Evolutionary conservation across 2,329 filamentous ascomycete species (phyloP).

Genomic region (Berkeleyomyces rouxiae): DNA sequence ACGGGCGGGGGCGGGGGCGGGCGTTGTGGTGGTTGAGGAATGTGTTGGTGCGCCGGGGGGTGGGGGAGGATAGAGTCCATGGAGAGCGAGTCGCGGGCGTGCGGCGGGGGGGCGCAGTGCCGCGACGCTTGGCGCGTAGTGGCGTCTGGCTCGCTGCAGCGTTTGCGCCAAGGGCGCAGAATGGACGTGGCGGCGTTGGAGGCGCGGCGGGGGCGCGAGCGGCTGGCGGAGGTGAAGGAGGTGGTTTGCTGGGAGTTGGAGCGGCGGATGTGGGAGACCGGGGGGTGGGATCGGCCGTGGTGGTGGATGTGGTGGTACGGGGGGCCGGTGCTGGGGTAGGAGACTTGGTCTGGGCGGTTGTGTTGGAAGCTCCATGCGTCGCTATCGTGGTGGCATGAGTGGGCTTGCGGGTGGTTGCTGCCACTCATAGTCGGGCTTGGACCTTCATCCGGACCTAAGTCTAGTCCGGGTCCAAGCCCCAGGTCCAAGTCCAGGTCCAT

Average conservation of each 20-base stretch:
- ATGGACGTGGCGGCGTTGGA: slow-evolving; percentile 8
- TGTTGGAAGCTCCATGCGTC: neutral
- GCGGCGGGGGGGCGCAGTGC: neutral
- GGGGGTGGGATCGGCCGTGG: neutral
- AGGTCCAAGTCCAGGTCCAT: neutral
- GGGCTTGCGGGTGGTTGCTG: neutral
- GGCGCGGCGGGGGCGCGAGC: slow-evolving; percentile 1
- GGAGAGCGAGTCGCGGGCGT: neutral
- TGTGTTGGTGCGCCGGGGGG: neutral
- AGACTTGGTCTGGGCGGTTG: neutral
- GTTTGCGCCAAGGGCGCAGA: slow-evolving; percentile 6
- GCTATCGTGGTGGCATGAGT: neutral
- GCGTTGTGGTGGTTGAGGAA: neutral
- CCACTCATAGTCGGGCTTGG: neutral
- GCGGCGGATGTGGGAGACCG: neutral
- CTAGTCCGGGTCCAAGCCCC: neutral
- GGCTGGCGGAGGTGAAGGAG: neutral
- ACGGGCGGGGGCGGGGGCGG: neutral
- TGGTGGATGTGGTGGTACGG: neutral
- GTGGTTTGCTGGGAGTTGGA: neutral
- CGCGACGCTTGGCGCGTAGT: neutral
- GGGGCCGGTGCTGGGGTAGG: neutral
- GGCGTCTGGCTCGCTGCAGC: slow-evolving; percentile 1
- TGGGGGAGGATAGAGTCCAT: neutral
- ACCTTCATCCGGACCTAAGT: neutral